Percentiles rank a stretch among this genome's conserved stretches.
phyloP scores from a whole-genome alignment of 768 basidiomycete species.

The Hericium rajendrae region DNA sequence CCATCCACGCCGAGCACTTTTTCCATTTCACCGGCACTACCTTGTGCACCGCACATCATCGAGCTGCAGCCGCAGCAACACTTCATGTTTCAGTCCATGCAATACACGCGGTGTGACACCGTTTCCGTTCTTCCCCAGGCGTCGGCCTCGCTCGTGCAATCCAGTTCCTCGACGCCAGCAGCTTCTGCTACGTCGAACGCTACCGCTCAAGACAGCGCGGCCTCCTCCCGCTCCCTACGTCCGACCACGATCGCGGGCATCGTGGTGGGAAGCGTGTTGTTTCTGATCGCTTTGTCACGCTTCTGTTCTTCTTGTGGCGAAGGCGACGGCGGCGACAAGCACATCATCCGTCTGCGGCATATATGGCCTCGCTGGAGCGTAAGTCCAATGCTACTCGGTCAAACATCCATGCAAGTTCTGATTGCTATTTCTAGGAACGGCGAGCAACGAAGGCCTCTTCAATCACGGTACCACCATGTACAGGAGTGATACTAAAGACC shows the following conservation, averaged over 20 bases:
- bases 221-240: background rate
- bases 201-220: too few relatives aligned
- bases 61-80: background rate
- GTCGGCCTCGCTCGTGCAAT: too few relatives aligned
- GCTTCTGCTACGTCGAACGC: too few relatives aligned
- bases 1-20: too few relatives aligned
- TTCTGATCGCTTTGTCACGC: background rate
- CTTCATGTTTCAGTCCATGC: background rate
- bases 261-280: background rate
- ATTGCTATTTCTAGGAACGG: too few relatives aligned
- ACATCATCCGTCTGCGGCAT: background rate
- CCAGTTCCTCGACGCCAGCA: too few relatives aligned
- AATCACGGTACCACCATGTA: too few relatives aligned
- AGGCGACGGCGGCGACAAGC: background rate
- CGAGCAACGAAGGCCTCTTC: too few relatives aligned
- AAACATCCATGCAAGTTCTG: background rate
- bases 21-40: too few relatives aligned
- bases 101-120: too few relatives aligned
- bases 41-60: background rate
- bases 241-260: background rate
- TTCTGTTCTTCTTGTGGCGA: background rate
- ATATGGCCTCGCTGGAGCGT: background rate
- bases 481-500: too few relatives aligned
- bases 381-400: background rate
- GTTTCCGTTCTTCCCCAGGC: too few relatives aligned